phyloP scores from a whole-genome alignment of 192 early-diverging fungal species.

The Dimargaris verticillata region DNA sequence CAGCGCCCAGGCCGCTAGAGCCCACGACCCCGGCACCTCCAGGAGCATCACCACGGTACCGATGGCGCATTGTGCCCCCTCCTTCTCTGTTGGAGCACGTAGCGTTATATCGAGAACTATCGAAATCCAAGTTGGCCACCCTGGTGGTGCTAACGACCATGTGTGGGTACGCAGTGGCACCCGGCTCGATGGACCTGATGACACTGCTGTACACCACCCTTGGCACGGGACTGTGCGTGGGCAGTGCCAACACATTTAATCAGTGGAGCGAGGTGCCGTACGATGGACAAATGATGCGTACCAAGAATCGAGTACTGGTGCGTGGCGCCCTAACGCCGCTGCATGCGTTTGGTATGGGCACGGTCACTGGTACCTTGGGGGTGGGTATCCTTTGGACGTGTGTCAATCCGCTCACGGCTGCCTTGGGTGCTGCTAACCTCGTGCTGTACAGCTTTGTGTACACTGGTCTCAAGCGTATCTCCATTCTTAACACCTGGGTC shows the following conservation, averaged over 20 bases:
- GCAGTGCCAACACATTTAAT: constrained; percentile 85
- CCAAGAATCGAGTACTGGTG: constrained; percentile 72
- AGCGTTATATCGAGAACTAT: constrained; percentile 50
- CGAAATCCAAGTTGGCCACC: constrained; percentile 73
- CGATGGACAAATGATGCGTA: constrained; percentile 94
- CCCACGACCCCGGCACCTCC: too few relatives aligned
- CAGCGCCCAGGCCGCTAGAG: too few relatives aligned
- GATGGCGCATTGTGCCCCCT: constrained; percentile 2
- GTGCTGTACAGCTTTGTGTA: constrained; percentile 79
- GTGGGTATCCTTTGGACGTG: constrained; percentile 40
- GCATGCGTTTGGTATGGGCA: constrained; percentile 63
- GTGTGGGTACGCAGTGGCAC: constrained; percentile 86
- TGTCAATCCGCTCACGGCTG: constrained; percentile 79
- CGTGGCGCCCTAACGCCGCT: constrained; percentile 54
- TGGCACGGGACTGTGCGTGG: constrained; percentile 76
- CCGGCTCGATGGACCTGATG: constrained; percentile 34
- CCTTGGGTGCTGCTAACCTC: constrained; percentile 68
- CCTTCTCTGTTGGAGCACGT: constrained; percentile 10
- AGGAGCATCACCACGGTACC: neutral
- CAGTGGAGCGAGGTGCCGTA: constrained; percentile 92
- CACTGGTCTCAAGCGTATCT: constrained; percentile 84
- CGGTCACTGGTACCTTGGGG: constrained; percentile 47
- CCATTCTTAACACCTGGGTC: constrained; percentile 90
- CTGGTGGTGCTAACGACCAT: constrained; percentile 87
- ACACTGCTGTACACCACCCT: constrained; percentile 65